phyloP scores from a whole-genome alignment of 805 yeast species.

The Lipomyces starkeyi region DNA sequence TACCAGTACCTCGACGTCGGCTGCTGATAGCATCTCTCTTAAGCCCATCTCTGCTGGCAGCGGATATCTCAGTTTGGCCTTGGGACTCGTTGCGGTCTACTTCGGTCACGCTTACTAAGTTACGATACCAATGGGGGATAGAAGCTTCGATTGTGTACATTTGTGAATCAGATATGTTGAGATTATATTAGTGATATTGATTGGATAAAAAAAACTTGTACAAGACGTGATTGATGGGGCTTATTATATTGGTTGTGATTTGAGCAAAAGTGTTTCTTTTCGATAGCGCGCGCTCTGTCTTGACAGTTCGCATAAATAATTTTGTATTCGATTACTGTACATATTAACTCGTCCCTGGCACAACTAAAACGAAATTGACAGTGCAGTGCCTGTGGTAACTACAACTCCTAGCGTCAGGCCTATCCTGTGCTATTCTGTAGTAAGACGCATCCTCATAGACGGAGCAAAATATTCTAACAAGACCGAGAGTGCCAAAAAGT shows the following conservation, averaged over 20 bases:
- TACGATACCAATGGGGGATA: not conserved
- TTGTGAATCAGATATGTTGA: not conserved
- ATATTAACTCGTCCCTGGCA: not conserved
- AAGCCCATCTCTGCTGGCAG: conserved; percentile 9
- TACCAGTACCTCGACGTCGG: conserved; percentile 7
- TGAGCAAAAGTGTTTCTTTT: not conserved
- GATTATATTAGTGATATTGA: not conserved
- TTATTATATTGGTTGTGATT: not conserved
- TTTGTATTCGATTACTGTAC: not conserved
- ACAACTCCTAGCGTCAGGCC: too few species aligned
- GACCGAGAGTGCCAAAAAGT: too few species aligned
- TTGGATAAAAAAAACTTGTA: not conserved
- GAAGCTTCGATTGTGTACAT: not conserved
- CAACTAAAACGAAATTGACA: not conserved
- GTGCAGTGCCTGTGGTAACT: not conserved
- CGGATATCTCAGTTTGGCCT: not conserved
- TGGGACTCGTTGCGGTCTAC: conserved; percentile 10
- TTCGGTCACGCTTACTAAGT: conserved; percentile 8
- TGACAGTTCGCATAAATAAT: not conserved
- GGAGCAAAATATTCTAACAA: too few species aligned
- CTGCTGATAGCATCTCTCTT: conserved; percentile 4
- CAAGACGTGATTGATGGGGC: not conserved
- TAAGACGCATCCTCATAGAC: too few species aligned
- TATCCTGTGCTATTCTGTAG: not conserved
- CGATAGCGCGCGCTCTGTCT: not conserved